phyloP scores from a whole-genome alignment of 1,284 basidiomycete species.

The Rhodotorula glutinis region DNA sequence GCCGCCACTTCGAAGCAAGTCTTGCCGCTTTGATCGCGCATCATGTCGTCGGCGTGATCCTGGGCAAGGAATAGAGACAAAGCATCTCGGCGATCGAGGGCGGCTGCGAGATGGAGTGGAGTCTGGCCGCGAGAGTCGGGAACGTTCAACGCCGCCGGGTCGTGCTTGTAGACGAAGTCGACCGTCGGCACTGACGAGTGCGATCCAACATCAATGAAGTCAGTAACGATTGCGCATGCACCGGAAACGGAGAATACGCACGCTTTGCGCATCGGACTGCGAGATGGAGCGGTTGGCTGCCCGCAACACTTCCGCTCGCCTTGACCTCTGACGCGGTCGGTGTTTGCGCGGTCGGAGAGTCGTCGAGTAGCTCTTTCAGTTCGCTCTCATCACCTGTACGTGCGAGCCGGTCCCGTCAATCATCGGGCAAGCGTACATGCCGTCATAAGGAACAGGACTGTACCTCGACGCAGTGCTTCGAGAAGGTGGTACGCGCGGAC shows the following conservation, averaged over 20 bases:
- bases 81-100: conserved; percentile 73
- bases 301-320: background rate
- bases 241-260: background rate
- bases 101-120: conserved; percentile 80
- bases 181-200: conserved; percentile 41
- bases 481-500: conserved; percentile 38
- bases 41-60: conserved; percentile 63
- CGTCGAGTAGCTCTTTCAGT: conserved; percentile 13
- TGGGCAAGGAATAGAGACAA: conserved; percentile 50
- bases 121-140: conserved; percentile 60
- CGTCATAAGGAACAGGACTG: background rate
- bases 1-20: conserved; percentile 73
- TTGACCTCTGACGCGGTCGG: background rate
- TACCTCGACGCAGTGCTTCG: conserved; percentile 41
- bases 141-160: conserved; percentile 36
- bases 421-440: too few relatives aligned
- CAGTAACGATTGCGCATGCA: background rate
- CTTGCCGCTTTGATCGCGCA: conserved; percentile 66
- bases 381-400: conserved; percentile 16
- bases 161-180: conserved; percentile 41
- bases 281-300: conserved; percentile 37
- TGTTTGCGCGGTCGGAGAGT: background rate
- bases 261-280: conserved; percentile 43
- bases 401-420: background rate
- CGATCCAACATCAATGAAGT: background rate